A percentile compares a stretch with the other conserved stretches of the same genome.
phyloP scores from a whole-genome alignment of 1,139 yeast genomes.

The Zygosaccharomyces pseudobailii region DNA sequence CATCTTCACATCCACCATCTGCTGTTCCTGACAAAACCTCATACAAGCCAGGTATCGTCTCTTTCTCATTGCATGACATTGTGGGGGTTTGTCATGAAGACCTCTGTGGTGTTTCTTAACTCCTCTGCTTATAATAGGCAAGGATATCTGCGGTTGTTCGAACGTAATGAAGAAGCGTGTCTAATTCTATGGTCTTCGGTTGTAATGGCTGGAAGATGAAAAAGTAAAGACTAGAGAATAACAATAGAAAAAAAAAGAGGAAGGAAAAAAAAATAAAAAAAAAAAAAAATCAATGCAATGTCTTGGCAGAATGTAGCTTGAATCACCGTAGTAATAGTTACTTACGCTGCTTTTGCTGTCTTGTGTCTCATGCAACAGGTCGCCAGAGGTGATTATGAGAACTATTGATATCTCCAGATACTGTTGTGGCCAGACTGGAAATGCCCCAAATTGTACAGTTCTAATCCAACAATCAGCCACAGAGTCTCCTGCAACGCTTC shows the following conservation, averaged over 20 bases:
- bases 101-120: background rate
- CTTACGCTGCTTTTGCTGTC: too few relatives aligned
- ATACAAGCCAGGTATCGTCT: conserved; percentile 16
- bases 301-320: background rate
- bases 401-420: background rate
- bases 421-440: background rate
- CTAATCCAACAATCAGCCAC: background rate
- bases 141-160: background rate
- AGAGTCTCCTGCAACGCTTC: background rate
- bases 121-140: background rate
- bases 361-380: background rate
- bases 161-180: background rate
- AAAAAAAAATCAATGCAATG: background rate
- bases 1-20: conserved; percentile 5
- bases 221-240: background rate
- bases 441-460: background rate
- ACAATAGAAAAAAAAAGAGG: background rate
- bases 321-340: too few relatives aligned
- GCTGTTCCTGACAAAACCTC: conserved; percentile 12
- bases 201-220: background rate
- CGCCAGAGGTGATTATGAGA: background rate
- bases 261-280: background rate
- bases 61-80: background rate
- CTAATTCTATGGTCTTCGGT: background rate
- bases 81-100: background rate